Conservation (phyloP, 2,329 filamentous ascomycete genomes). For the Alternaria burnsii region DNA sequence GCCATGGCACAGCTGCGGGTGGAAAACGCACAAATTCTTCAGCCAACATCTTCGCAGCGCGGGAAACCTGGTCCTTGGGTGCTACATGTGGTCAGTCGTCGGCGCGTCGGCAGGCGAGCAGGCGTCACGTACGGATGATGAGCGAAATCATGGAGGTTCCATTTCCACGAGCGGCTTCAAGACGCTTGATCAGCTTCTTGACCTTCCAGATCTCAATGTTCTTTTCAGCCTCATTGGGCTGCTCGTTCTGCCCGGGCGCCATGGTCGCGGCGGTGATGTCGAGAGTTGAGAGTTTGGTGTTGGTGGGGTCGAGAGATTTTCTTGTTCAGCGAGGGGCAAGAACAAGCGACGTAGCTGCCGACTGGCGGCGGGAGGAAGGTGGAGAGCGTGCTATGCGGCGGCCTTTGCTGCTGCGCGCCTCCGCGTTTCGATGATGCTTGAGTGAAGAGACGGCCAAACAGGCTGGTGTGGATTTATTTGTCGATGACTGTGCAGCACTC, state of each 20-base stretch:
- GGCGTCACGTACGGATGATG: slow-evolving; percentile 81
- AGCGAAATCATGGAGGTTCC: slow-evolving; percentile 99
- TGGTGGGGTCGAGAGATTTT: slow-evolving; percentile 33
- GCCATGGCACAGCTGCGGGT: not conserved
- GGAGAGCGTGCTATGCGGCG: slow-evolving; percentile 13
- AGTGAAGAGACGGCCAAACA: slow-evolving; percentile 3
- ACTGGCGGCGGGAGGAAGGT: slow-evolving; percentile 22
- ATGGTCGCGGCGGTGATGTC: slow-evolving; percentile 40
- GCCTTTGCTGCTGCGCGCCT: slow-evolving; percentile 5
- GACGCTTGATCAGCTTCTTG: slow-evolving; percentile 99
- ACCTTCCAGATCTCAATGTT: slow-evolving; percentile 97
- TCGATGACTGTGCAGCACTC: slow-evolving; percentile 1
- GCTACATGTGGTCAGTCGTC: slow-evolving; percentile 62
- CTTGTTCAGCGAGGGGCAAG: slow-evolving; percentile 21
- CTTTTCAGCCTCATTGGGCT: slow-evolving; percentile 96
- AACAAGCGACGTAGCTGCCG: slow-evolving; percentile 29
- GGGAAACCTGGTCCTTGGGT: slow-evolving; percentile 97
- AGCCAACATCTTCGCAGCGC: slow-evolving; percentile 98
- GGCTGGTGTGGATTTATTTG: slow-evolving; percentile 21
- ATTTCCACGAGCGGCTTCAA: slow-evolving; percentile 96
- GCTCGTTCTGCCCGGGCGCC: slow-evolving; percentile 51
- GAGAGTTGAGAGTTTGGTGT: slow-evolving; percentile 19
- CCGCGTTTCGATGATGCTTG: slow-evolving; percentile 1
- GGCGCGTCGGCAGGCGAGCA: slow-evolving; percentile 3
- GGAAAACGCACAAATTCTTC: slow-evolving; percentile 77